phyloP scores from a whole-genome alignment of 345 rosid genomes.

The Aquilaria sinensis region DNA sequence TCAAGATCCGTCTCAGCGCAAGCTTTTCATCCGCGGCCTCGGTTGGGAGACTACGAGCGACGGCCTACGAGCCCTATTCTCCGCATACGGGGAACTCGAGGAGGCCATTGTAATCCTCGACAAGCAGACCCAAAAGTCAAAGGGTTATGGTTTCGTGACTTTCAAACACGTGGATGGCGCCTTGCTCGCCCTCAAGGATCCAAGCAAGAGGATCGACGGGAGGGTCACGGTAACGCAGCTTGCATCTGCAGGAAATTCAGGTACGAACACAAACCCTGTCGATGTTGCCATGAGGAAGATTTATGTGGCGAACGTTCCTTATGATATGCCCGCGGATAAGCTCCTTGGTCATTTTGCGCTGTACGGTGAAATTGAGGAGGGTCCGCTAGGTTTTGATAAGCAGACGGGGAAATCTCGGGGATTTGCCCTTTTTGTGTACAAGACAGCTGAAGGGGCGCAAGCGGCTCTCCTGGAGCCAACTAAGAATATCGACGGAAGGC shows the following conservation, averaged over 20 bases:
- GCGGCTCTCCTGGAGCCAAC: slow-evolving; percentile 67
- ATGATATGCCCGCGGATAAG: slow-evolving; percentile 68
- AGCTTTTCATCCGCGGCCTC: slow-evolving; percentile 80
- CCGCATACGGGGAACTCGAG: slow-evolving; percentile 67
- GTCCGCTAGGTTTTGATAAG: slow-evolving; percentile 86
- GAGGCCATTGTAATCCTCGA: slow-evolving; percentile 74
- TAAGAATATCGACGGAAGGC: slow-evolving; percentile 66
- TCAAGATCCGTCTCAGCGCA: slow-evolving; percentile 61
- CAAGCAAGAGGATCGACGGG: slow-evolving; percentile 77
- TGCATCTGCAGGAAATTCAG: slow-evolving; percentile 69
- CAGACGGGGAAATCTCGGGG: slow-evolving; percentile 84
- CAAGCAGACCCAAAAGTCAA: slow-evolving; percentile 63
- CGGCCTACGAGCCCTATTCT: slow-evolving; percentile 49
- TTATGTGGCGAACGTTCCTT: slow-evolving; percentile 70
- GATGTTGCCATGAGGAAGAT: slow-evolving; percentile 74
- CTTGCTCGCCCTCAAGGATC: slow-evolving; percentile 61
- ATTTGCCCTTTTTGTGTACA: slow-evolving; percentile 76
- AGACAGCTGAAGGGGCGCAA: slow-evolving; percentile 73
- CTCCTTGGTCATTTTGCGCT: slow-evolving; percentile 42
- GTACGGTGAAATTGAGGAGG: slow-evolving; percentile 87
- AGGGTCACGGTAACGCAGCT: slow-evolving; percentile 79
- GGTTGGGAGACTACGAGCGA: slow-evolving; percentile 87
- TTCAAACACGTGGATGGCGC: slow-evolving; percentile 71
- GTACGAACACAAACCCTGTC: slow-evolving; percentile 23
- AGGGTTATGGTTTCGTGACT: slow-evolving; percentile 79